These are phyloP conservation scores for Areca catechu DNA, from an alignment of 176 grass and related monocot species.

Conservation along the genomic window DNA sequence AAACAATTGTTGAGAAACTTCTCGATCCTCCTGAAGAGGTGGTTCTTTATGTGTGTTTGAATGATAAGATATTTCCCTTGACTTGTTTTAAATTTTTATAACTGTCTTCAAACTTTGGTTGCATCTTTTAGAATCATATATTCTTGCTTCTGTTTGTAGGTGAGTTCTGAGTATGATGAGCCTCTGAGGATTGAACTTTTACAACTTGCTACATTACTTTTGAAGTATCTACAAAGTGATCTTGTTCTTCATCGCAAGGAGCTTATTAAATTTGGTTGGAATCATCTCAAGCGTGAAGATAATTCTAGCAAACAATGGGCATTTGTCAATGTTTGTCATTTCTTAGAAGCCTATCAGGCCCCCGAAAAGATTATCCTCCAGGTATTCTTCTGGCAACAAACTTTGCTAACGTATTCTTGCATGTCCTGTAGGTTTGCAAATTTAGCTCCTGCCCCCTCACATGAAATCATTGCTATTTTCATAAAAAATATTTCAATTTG, in stretches of 20 bases:
- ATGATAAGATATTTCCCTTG: not conserved
- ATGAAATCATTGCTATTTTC: too few species aligned
- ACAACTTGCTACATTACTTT: constrained; percentile 88
- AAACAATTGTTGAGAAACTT: constrained; percentile 97
- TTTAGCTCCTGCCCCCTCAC: too few species aligned
- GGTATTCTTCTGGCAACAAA: constrained; percentile 26
- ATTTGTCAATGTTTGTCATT: constrained; percentile 98
- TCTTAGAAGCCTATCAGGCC: constrained; percentile 95
- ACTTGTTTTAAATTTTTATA: constrained; percentile 1
- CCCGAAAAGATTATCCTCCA: constrained; percentile 98
- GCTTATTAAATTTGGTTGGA: constrained; percentile 99
- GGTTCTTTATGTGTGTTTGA: constrained; percentile 10
- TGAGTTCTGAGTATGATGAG: constrained; percentile 93
- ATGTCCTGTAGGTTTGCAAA: too few species aligned
- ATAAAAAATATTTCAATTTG: too few species aligned
- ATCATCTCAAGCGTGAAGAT: constrained; percentile 98
- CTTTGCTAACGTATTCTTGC: not conserved
- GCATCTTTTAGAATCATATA: constrained; percentile 1
- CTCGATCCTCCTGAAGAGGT: constrained; percentile 99
- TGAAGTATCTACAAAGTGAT: constrained; percentile 96
- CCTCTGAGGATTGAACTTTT: constrained; percentile 96
- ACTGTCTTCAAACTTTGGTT: not conserved
- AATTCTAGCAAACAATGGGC: constrained; percentile 99
- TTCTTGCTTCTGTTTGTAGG: constrained; percentile 36
- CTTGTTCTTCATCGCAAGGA: constrained; percentile 94